Conservation (phyloP, 2,329 filamentous ascomycete genomes). For the Trichoderma hamatum region DNA sequence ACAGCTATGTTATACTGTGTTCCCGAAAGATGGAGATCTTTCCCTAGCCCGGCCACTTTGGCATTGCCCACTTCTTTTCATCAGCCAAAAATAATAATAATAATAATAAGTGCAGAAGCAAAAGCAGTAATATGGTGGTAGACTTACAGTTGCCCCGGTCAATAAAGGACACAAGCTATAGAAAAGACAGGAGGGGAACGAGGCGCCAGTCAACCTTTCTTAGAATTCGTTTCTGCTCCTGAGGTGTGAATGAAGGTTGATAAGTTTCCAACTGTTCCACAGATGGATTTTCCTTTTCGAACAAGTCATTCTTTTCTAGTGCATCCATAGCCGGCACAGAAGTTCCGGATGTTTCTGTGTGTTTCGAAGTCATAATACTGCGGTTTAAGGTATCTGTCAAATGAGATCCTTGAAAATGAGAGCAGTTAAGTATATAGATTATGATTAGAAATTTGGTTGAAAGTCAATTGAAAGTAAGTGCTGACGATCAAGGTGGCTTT, state of each 20-base stretch:
- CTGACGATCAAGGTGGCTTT: background rate
- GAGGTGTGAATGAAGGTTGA: background rate
- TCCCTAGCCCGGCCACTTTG: slow-evolving; percentile 31
- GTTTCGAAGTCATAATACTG: background rate
- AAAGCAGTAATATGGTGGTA: background rate
- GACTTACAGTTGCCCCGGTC: background rate
- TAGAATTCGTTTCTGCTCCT: background rate
- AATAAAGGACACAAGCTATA: slow-evolving; percentile 1
- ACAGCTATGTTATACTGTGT: slow-evolving; percentile 32
- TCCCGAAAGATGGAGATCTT: slow-evolving; percentile 31
- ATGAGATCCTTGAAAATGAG: background rate
- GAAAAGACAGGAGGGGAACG: background rate
- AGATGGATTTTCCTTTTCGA: background rate
- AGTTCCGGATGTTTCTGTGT: background rate
- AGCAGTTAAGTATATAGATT: background rate
- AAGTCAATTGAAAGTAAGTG: background rate
- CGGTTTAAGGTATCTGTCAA: background rate
- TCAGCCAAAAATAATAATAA: slow-evolving; percentile 14
- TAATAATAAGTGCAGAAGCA: too few species aligned
- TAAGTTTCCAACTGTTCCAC: background rate
- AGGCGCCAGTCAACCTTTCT: background rate
- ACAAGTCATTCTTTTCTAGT: background rate
- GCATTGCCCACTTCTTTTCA: slow-evolving; percentile 28
- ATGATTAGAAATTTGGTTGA: background rate
- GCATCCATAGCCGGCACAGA: background rate